Conservation (phyloP, 257 asterid genomes). For the Scutellaria barbata region DNA sequence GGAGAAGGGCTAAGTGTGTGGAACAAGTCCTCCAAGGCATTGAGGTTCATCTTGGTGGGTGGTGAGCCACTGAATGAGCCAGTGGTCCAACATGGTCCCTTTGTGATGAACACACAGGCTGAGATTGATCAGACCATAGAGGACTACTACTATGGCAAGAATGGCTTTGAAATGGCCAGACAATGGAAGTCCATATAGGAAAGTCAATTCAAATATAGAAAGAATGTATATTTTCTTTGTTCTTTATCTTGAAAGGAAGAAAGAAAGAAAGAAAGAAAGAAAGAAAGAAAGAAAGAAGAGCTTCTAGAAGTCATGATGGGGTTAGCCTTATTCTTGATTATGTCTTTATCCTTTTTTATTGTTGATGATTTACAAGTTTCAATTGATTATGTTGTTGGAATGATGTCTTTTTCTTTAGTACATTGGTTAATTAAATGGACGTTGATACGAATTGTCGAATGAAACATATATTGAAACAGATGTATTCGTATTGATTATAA, state of each 20-base stretch:
- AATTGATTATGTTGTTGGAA: conserved; percentile 26
- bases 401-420: conserved; percentile 15
- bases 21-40: conserved; percentile 60
- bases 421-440: no score
- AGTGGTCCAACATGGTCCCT: conserved; percentile 88
- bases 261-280: conserved; percentile 11
- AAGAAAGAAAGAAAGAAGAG: conserved; percentile 11
- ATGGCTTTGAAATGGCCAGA: conserved; percentile 90
- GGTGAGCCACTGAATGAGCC: conserved; percentile 92
- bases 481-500: not conserved
- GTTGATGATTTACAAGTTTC: conserved; percentile 18
- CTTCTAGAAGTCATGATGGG: conserved; percentile 44
- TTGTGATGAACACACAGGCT: conserved; percentile 93
- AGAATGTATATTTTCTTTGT: not conserved
- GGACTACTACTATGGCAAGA: conserved; percentile 71
- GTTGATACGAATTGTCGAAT: no score
- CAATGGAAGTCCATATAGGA: conserved; percentile 65
- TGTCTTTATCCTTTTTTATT: conserved; percentile 37
- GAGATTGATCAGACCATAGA: conserved; percentile 79
- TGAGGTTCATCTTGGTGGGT: conserved; percentile 74
- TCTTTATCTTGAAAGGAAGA: not conserved
- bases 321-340: conserved; percentile 32
- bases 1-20: conserved; percentile 90
- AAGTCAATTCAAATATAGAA: not conserved
- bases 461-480: no score